Evolutionary conservation across 495 filamentous ascomycete genomes (phyloP).

Genomic region (Achaetomiella virescens): DNA sequence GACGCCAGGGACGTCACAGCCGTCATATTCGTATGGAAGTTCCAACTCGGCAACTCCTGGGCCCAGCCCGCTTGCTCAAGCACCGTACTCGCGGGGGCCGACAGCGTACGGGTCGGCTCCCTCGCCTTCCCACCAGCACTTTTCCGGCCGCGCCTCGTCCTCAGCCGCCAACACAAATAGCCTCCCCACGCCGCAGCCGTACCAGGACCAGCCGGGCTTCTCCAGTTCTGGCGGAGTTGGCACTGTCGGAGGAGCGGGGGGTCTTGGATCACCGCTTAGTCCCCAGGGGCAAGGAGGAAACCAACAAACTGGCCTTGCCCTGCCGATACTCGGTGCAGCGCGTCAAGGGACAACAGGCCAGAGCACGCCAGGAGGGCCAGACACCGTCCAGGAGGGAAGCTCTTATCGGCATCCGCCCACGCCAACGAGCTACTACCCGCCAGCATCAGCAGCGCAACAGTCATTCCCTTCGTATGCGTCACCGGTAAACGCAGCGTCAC

Average conservation of each 20-base stretch:
- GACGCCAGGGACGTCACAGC: conserved; percentile 47
- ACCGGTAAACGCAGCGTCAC: conserved; percentile 32
- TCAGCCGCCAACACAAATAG: conserved; percentile 29
- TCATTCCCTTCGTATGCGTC: conserved; percentile 49
- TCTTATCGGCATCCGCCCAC: conserved; percentile 59
- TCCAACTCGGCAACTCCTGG: conserved; percentile 31
- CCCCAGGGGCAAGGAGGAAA: conserved; percentile 20
- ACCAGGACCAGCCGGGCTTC: conserved; percentile 29
- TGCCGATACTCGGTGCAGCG: conserved; percentile 12
- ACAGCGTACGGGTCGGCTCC: conserved; percentile 7
- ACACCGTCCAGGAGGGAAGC: conserved; percentile 5
- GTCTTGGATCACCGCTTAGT: conserved; percentile 21
- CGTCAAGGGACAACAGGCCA: conserved; percentile 31
- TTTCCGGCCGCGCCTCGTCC: conserved; percentile 27
- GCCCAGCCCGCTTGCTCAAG: conserved; percentile 19
- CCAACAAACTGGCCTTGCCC: conserved; percentile 19
- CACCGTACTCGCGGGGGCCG: conserved; percentile 18
- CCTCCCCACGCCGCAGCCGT: conserved; percentile 22
- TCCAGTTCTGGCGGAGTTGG: conserved; percentile 28
- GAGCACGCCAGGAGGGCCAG: background rate
- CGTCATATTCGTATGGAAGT: conserved; percentile 49
- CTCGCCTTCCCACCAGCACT: conserved; percentile 18
- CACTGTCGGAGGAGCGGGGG: conserved; percentile 13
- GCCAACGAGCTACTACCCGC: conserved; percentile 46
- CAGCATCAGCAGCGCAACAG: conserved; percentile 62